These are phyloP conservation scores for Pestalotiopsis sp. DNA, from an alignment of 2,329 filamentous ascomycete genomes.

Conservation along the genomic window DNA sequence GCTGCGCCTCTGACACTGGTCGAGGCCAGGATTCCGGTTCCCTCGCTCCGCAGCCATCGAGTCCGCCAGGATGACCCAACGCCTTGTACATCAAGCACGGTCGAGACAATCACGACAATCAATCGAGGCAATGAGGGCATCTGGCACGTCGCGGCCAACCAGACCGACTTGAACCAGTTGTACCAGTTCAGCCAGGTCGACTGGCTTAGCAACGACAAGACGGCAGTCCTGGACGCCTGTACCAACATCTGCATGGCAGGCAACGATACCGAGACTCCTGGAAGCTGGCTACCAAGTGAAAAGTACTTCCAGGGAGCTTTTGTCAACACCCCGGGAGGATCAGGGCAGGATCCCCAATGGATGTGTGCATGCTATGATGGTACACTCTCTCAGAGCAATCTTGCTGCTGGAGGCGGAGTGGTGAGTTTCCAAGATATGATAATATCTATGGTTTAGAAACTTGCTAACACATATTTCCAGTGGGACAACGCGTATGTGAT, in stretches of 20 bases:
- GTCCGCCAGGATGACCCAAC: conserved; percentile 5
- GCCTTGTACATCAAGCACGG: conserved; percentile 1
- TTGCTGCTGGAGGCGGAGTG: conserved; percentile 6
- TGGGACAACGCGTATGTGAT: conserved; percentile 6
- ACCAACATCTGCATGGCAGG: conserved; percentile 7
- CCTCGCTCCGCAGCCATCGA: conserved; percentile 1
- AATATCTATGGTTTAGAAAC: not conserved
- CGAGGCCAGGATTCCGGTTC: not conserved
- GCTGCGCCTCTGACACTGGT: not conserved
- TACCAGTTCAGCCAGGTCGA: conserved; percentile 6
- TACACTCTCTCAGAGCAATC: conserved; percentile 3
- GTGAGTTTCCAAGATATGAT: not conserved
- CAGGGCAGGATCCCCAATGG: conserved; percentile 1
- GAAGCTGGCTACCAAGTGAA: conserved; percentile 12
- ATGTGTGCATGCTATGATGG: conserved; percentile 10
- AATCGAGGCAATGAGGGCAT: conserved; percentile 11
- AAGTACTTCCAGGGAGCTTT: conserved; percentile 12
- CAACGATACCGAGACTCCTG: conserved; percentile 9
- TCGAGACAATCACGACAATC: conserved; percentile 7
- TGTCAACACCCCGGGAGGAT: conserved; percentile 13
- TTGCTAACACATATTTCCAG: not conserved
- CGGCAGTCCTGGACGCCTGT: conserved; percentile 1
- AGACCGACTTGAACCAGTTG: conserved; percentile 7
- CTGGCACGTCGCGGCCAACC: conserved; percentile 11
- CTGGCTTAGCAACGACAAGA: conserved; percentile 10